Evolutionary conservation across 2,329 filamentous ascomycete genomes (phyloP), one percentile per base, ranked within the genome.

Genomic region (Ophiocordyceps unilateralis): DNA sequence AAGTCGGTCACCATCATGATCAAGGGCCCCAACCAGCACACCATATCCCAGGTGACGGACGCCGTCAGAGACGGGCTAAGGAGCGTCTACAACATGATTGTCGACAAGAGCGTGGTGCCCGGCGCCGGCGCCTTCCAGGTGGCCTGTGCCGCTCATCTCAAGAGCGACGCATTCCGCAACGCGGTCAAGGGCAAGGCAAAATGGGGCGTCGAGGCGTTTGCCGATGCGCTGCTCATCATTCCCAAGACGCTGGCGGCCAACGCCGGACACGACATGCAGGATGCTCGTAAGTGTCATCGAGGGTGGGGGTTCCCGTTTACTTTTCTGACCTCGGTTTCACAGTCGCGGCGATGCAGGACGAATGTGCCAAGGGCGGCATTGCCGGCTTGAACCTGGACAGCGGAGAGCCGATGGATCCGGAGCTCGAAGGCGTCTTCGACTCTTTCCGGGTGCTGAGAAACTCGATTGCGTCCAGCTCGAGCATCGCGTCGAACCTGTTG

Each of bases 41-140:
- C 89, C 47, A 98, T 98, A 55, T 79, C 83, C 14, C 91, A 98
- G 64, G 87, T 98, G 57, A 93, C 87, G 50, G 91, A 98, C 59
- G 91, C 91, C 3, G 91, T 96, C 39, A 78, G 91, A 43, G 91
- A 98, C 59, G 91, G 91, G 48, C 73, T 98, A 51, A 78, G 91
- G 57, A 93, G 86, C 59, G 91, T 96, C 41, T 96, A 95, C 76
- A 98, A 98, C 71, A 94, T 93, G 72, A 96, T 98, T 60, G 89
- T 96, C n/a, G 91, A 98, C 61, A 78, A 81, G 65, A 89, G 83
- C 52, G 91, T 98, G 19, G 86, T 98, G 22, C 91, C 91, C 1
- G 91, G 91, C 45, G 91, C 79, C 45, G 91, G 91, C 54, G 85
- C 91, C 41, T 98, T 94, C 77, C 91, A 98, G 64, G 80, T 98